phyloP scores from a whole-genome alignment of 2,329 filamentous ascomycete genomes.

The Scytalidium lignicola region DNA sequence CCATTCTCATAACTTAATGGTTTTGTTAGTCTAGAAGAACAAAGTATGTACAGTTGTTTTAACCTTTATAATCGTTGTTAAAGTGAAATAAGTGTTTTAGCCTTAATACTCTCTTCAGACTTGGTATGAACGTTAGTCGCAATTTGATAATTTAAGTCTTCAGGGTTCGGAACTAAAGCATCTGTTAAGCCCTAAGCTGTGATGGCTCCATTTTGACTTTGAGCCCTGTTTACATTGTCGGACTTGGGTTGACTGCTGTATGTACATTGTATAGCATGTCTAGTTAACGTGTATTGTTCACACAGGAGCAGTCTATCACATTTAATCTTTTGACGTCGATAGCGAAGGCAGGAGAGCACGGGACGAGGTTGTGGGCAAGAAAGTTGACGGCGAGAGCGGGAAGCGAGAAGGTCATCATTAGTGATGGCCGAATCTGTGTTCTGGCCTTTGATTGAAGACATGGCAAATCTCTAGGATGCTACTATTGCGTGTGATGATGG shows the following conservation, averaged over 20 bases:
- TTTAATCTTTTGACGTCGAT: conserved; percentile 58
- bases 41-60: conserved; percentile 1
- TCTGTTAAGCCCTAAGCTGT: background rate
- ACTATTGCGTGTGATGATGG: too few species aligned
- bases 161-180: background rate
- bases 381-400: too few species aligned
- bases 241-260: conserved; percentile 5
- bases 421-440: too few species aligned
- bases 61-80: conserved; percentile 5
- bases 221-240: background rate
- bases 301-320: conserved; percentile 55
- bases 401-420: too few species aligned
- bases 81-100: conserved; percentile 3
- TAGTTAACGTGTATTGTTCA: conserved; percentile 35
- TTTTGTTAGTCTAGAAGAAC: background rate
- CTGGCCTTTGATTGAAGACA: too few species aligned
- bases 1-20: background rate
- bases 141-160: background rate
- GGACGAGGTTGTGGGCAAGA: conserved; percentile 16
- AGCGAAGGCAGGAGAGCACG: conserved; percentile 51
- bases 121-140: background rate
- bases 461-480: too few species aligned
- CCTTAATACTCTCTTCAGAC: conserved; percentile 1
- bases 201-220: background rate
- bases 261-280: conserved; percentile 7